phyloP scores from a whole-genome alignment of 73 alveolate genomes.

The Paramecium sonneborni region DNA sequence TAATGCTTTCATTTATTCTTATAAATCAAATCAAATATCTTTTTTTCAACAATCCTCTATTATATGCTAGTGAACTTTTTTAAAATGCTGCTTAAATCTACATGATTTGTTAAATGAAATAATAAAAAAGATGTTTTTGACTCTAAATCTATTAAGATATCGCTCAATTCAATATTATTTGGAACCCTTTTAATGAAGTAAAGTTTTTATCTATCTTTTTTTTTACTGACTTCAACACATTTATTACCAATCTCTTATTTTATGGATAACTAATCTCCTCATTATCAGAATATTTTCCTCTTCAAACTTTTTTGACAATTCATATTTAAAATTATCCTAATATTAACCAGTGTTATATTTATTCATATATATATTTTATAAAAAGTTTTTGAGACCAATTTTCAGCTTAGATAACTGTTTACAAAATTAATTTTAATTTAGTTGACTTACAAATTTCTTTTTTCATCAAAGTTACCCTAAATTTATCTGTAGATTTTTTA shows the following conservation, averaged over 20 bases:
- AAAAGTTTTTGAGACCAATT: too few relatives aligned
- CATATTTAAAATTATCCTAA: slow-evolving; percentile 89
- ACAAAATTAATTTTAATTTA: too few relatives aligned
- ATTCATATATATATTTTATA: too few relatives aligned
- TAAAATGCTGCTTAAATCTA: slow-evolving; percentile 80
- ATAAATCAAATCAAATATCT: slow-evolving; percentile 81
- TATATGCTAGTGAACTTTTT: slow-evolving; percentile 77
- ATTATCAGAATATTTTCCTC: slow-evolving; percentile 98
- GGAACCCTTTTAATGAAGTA: slow-evolving; percentile 83
- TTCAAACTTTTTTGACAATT: slow-evolving; percentile 91
- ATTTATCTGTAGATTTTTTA: too few relatives aligned
- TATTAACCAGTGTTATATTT: not conserved
- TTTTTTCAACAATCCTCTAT: too few relatives aligned
- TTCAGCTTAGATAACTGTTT: too few relatives aligned
- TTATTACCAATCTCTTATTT: slow-evolving; percentile 81
- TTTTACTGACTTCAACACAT: slow-evolving; percentile 96
- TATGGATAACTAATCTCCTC: slow-evolving; percentile 88
- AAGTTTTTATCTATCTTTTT: slow-evolving; percentile 91
- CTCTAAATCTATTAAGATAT: slow-evolving; percentile 85
- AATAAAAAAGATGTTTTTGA: slow-evolving; percentile 86
- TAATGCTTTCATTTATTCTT: slow-evolving; percentile 82
- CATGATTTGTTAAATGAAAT: slow-evolving; percentile 75
- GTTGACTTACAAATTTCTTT: too few relatives aligned
- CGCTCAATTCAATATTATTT: slow-evolving; percentile 77
- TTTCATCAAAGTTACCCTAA: too few relatives aligned